Evolutionary conservation across 2,329 filamentous ascomycete species (phyloP).

Genomic region (Venturia pyrina): DNA sequence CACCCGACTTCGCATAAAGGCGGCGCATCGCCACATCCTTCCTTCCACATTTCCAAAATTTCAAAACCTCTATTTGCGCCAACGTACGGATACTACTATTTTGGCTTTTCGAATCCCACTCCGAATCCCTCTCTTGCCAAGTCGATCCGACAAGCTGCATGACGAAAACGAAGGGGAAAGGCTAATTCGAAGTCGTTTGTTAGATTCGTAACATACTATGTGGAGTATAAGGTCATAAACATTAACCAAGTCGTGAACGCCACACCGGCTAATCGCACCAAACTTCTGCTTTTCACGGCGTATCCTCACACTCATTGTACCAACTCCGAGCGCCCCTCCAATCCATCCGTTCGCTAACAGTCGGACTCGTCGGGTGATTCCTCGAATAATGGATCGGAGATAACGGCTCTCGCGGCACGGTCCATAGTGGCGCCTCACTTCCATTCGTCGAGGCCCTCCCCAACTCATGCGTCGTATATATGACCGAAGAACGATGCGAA

Average conservation of each 20-base stretch:
- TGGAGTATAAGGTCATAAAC: slow-evolving; percentile 1
- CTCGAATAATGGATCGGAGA: neutral
- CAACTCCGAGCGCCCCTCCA: neutral
- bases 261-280: neutral
- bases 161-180: neutral
- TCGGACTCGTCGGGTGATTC: neutral
- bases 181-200: neutral
- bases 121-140: too few relatives aligned
- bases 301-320: neutral
- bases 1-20: neutral
- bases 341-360: neutral
- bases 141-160: neutral
- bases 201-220: neutral
- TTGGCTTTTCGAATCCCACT: too few relatives aligned
- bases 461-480: neutral
- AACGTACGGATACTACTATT: neutral
- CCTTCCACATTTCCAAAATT: neutral
- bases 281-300: neutral
- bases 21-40: neutral
- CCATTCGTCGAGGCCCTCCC: neutral
- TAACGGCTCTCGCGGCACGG: neutral
- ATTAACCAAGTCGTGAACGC: neutral
- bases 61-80: neutral
- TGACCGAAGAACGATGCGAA: neutral
- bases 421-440: neutral